A percentile compares a stretch with the other conserved stretches of the same genome.
phyloP scores from a whole-genome alignment of 2,329 filamentous ascomycete genomes.

The Lasiodiplodia gonubiensis region DNA sequence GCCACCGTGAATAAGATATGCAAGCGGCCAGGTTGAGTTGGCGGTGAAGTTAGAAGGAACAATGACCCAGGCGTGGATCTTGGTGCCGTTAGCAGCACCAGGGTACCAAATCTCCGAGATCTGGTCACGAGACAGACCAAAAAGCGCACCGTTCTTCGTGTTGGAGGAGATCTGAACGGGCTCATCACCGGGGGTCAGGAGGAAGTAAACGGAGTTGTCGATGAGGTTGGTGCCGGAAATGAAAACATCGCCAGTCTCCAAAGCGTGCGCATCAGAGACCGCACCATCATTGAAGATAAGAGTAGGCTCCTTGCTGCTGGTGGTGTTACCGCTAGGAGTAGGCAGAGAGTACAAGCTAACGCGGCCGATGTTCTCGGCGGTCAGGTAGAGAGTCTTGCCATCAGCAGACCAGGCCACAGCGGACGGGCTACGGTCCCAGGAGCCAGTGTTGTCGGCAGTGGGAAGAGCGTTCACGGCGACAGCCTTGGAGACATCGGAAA shows the following conservation, averaged over 20 bases:
- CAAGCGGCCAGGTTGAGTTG: constrained; percentile 76
- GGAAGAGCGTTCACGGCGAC: constrained; percentile 67
- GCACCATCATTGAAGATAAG: constrained; percentile 25
- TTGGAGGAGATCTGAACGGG: constrained; percentile 63
- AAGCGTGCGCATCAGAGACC: constrained; percentile 53
- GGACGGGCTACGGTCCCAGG: constrained; percentile 61
- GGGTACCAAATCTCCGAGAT: constrained; percentile 72
- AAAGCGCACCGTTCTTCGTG: constrained; percentile 68
- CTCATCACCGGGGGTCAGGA: constrained; percentile 29
- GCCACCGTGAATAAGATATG: constrained; percentile 82
- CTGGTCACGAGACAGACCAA: constrained; percentile 69
- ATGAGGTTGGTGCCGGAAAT: constrained; percentile 71
- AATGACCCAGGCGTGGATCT: constrained; percentile 73
- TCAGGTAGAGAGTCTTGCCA: constrained; percentile 70
- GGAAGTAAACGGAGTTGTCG: constrained; percentile 72
- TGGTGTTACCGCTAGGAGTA: neutral
- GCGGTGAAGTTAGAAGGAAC: constrained; percentile 69
- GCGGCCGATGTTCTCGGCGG: constrained; percentile 72
- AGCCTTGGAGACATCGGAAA: constrained; percentile 65
- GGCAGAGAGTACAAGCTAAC: constrained; percentile 66
- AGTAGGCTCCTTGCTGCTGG: constrained; percentile 8
- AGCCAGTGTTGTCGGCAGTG: constrained; percentile 66
- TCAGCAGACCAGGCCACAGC: constrained; percentile 58
- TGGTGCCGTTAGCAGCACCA: constrained; percentile 64
- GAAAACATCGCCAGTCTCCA: constrained; percentile 63